These are phyloP conservation scores for Exsudoporus frostii DNA, from an alignment of 768 basidiomycete species.

Conservation along the genomic window DNA sequence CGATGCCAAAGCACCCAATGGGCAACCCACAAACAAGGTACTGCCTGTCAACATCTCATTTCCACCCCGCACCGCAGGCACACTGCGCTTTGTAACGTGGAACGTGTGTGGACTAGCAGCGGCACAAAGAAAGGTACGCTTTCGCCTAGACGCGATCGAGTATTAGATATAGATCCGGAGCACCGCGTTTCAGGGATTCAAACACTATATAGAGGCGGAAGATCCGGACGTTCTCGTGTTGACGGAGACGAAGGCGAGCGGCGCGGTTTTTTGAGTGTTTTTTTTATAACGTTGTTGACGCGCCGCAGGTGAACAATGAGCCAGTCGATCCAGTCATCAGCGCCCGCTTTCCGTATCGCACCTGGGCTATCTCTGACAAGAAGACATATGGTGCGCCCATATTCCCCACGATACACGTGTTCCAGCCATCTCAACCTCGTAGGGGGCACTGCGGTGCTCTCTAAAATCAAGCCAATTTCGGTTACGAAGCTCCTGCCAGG, in stretches of 20 bases:
- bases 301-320: constrained; percentile 61
- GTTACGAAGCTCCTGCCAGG: constrained; percentile 69
- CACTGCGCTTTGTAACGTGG: constrained; percentile 65
- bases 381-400: constrained; percentile 67
- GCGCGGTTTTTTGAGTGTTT: too few relatives aligned
- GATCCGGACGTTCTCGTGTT: constrained; percentile 81
- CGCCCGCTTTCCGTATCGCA: constrained; percentile 62
- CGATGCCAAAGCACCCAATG: constrained; percentile 33
- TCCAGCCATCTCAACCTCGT: constrained; percentile 3
- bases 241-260: constrained; percentile 76
- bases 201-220: constrained; percentile 78
- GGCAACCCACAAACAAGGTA: constrained; percentile 72
- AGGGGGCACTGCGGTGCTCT: constrained; percentile 83
- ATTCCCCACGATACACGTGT: background rate
- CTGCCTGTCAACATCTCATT: constrained; percentile 62
- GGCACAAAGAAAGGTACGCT: constrained; percentile 69
- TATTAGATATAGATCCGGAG: too few relatives aligned
- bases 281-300: constrained; percentile 10
- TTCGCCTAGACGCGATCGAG: background rate
- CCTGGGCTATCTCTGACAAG: constrained; percentile 75
- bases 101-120: constrained; percentile 78
- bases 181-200: constrained; percentile 60
- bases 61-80: constrained; percentile 44
- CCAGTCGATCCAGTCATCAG: constrained; percentile 59
- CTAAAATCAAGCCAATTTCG: constrained; percentile 68